phyloP scores from a whole-genome alignment of 768 basidiomycete genomes.

The Termitomyces sp. region DNA sequence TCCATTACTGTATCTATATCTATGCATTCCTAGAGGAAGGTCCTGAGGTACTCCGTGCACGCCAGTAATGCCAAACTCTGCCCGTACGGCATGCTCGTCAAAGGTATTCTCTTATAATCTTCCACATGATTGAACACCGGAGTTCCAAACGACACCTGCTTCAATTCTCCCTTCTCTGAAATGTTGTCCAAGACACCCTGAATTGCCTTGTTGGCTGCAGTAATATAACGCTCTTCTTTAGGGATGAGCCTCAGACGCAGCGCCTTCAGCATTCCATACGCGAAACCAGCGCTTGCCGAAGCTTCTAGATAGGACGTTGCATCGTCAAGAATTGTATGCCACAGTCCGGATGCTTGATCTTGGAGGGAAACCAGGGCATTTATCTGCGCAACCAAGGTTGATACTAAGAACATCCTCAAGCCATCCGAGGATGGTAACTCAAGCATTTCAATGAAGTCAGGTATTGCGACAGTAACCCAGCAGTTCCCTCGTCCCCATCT shows the following conservation, averaged over 20 bases:
- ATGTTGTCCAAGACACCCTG: constrained; percentile 40
- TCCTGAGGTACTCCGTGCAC: constrained; percentile 42
- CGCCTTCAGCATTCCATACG: constrained; percentile 41
- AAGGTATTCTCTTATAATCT: constrained; percentile 43
- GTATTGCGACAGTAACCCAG: constrained; percentile 44
- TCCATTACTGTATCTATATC: not conserved
- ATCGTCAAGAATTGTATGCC: constrained; percentile 53
- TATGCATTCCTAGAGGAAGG: constrained; percentile 26
- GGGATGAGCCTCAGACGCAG: constrained; percentile 38
- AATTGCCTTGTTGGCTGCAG: constrained; percentile 33
- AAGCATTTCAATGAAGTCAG: constrained; percentile 45
- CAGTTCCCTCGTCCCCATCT: constrained; percentile 54
- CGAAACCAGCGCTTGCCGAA: constrained; percentile 43
- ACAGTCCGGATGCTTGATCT: constrained; percentile 39
- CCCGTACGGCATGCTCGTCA: constrained; percentile 56
- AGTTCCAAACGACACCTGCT: constrained; percentile 47
- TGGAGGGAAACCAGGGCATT: constrained; percentile 42
- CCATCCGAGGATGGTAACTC: constrained; percentile 35
- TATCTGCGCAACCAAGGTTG: constrained; percentile 39
- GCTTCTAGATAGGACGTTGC: constrained; percentile 46
- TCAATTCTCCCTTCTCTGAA: constrained; percentile 39
- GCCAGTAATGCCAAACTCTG: constrained; percentile 47
- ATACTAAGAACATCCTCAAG: constrained; percentile 34
- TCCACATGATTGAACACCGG: constrained; percentile 44
- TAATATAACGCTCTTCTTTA: constrained; percentile 32